These are phyloP conservation scores for Apiospora malaysiana DNA, from an alignment of 2,329 filamentous ascomycete species.

Conservation along the genomic window DNA sequence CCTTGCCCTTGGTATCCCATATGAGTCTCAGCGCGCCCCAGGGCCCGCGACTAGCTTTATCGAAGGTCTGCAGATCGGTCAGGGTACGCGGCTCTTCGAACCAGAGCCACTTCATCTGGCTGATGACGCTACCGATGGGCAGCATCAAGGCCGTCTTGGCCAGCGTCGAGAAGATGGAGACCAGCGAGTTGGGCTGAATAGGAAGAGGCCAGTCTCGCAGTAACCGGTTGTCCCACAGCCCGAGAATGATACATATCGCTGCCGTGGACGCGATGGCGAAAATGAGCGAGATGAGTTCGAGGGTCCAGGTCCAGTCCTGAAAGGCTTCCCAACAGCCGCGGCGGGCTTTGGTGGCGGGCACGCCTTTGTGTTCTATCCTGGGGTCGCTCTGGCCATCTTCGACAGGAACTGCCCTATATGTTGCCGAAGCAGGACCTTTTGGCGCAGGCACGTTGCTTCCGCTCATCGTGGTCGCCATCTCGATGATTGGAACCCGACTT, in stretches of 20 bases:
- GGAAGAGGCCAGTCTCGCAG: conserved; percentile 22
- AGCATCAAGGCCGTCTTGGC: conserved; percentile 39
- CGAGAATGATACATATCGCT: conserved; percentile 7
- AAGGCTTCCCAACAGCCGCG: conserved; percentile 14
- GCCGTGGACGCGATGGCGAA: background rate
- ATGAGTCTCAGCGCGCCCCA: conserved; percentile 31
- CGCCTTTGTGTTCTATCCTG: background rate
- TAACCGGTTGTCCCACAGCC: background rate
- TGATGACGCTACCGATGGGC: conserved; percentile 38
- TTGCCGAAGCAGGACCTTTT: background rate
- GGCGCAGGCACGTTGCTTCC: conserved; percentile 6
- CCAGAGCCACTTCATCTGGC: conserved; percentile 45
- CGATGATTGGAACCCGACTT: background rate
- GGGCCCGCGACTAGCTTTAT: conserved; percentile 37
- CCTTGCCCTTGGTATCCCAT: background rate
- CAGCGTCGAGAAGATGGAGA: conserved; percentile 41
- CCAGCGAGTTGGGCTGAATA: conserved; percentile 40
- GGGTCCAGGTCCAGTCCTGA: conserved; percentile 1
- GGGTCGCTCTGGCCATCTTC: background rate
- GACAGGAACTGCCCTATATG: background rate
- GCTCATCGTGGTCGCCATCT: background rate
- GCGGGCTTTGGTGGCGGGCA: background rate
- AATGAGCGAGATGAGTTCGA: conserved; percentile 15
- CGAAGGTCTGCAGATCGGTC: conserved; percentile 36
- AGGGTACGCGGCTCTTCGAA: conserved; percentile 32